Evolutionary conservation across 2,329 filamentous ascomycete species (phyloP).

Genomic region (Metarhizium album): DNA sequence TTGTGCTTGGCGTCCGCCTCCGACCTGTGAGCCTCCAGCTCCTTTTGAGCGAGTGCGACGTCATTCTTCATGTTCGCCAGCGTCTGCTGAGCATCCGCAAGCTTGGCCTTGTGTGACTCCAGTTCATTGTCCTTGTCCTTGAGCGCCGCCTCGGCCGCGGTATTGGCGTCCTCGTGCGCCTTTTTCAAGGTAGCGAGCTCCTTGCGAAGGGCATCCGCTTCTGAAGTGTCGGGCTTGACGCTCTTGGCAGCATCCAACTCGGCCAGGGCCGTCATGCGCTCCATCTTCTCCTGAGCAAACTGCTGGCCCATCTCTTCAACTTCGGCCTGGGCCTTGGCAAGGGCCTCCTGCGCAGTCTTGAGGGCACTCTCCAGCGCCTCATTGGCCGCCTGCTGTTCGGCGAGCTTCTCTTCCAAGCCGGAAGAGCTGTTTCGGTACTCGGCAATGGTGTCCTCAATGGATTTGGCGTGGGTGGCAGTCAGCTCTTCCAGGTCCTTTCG

Average conservation of each 20-base stretch:
- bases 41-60: constrained; percentile 37
- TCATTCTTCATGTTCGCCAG: constrained; percentile 26
- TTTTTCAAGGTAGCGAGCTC: constrained; percentile 39
- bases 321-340: constrained; percentile 37
- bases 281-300: constrained; percentile 49
- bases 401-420: constrained; percentile 24
- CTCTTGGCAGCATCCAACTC: constrained; percentile 49
- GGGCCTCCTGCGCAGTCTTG: constrained; percentile 27
- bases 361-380: constrained; percentile 26
- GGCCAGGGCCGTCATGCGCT: constrained; percentile 46
- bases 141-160: constrained; percentile 20
- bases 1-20: constrained; percentile 41
- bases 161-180: constrained; percentile 32
- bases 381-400: constrained; percentile 25
- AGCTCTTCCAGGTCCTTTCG: constrained; percentile 34
- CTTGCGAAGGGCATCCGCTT: constrained; percentile 38
- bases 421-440: constrained; percentile 25
- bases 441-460: constrained; percentile 29
- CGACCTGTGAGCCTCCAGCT: constrained; percentile 40
- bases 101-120: constrained; percentile 22
- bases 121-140: constrained; percentile 26
- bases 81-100: constrained; percentile 26
- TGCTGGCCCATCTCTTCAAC: constrained; percentile 38
- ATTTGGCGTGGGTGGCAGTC: constrained; percentile 24
- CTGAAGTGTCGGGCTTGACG: constrained; percentile 44